These are phyloP conservation scores for Eimeria praecox DNA, from an alignment of 169 alveolate species.

Conservation along the genomic window DNA sequence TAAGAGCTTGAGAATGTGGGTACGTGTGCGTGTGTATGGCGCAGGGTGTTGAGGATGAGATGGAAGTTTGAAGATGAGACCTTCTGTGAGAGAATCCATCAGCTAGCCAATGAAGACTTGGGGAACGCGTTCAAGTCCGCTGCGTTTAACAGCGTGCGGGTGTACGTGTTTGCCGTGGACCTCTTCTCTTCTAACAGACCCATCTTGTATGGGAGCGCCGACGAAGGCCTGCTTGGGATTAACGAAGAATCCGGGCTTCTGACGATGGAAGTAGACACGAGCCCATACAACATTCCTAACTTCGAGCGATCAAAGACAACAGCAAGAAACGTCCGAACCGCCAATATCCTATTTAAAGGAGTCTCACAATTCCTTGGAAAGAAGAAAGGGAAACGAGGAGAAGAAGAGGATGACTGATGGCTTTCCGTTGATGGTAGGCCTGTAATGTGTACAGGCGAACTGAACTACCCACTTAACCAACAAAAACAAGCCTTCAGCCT, in stretches of 20 bases:
- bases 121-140: neutral
- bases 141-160: neutral
- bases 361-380: neutral
- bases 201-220: neutral
- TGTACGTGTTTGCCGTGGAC: slow-evolving; percentile 2
- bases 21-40: neutral
- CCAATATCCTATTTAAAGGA: slow-evolving; percentile 9
- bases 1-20: neutral
- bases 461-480: neutral
- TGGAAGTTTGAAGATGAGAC: neutral
- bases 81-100: slow-evolving; percentile 30
- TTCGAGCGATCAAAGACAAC: slow-evolving; percentile 28
- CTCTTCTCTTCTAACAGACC: slow-evolving; percentile 5
- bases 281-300: neutral
- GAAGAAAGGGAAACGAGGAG: neutral
- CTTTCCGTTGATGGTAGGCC: neutral
- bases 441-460: neutral
- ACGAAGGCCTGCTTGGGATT: neutral
- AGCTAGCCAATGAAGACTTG: neutral
- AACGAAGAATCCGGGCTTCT: slow-evolving; percentile 1
- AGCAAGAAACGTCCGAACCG: neutral
- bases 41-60: slow-evolving; percentile 8
- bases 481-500: no score
- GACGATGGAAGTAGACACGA: slow-evolving; percentile 18
- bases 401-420: neutral